phyloP scores from a whole-genome alignment of 228 moss, liverwort and hornwort species.

The Sphagnum magellanicum region DNA sequence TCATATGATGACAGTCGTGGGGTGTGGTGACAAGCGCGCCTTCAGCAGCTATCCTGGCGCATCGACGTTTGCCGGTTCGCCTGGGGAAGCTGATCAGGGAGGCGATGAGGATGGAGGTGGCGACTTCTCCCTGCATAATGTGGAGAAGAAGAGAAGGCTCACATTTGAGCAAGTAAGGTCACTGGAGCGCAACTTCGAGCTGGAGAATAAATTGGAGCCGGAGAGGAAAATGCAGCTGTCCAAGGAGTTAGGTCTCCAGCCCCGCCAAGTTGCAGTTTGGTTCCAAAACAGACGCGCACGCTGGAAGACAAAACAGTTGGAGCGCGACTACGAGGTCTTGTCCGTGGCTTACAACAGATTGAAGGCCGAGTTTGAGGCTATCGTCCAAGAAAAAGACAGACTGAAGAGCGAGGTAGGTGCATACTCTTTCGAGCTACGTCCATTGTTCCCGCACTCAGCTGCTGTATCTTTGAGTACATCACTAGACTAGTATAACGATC shows the following conservation, averaged over 20 bases:
- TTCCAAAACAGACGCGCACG: conserved; percentile 14
- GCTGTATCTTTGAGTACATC: too few species aligned
- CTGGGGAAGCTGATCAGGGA: too few species aligned
- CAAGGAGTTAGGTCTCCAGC: conserved; percentile 53
- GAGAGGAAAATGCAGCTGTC: conserved; percentile 67
- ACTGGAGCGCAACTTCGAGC: conserved; percentile 57
- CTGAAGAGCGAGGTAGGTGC: conserved; percentile 5
- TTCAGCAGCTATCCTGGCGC: conserved; percentile 16
- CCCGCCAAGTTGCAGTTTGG: conserved; percentile 64
- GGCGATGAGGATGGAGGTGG: conserved; percentile 22
- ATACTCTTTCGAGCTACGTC: too few species aligned
- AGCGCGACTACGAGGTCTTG: conserved; percentile 11
- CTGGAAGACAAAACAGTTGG: conserved; percentile 14
- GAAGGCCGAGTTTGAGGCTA: conserved; percentile 3
- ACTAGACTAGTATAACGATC: too few species aligned
- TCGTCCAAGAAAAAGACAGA: conserved; percentile 7
- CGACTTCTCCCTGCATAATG: conserved; percentile 10
- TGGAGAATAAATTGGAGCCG: conserved; percentile 63
- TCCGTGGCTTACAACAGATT: conserved; percentile 6
- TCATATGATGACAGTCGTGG: conserved; percentile 13
- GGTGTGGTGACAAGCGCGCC: conserved; percentile 36
- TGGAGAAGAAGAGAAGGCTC: conserved; percentile 58
- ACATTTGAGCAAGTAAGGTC: conserved; percentile 58
- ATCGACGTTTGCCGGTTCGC: too few species aligned
- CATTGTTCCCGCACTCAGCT: too few species aligned